Base-by-base conservation (phyloP, 768 basidiomycete genomes). In the Mycena leptocephala region DNA sequence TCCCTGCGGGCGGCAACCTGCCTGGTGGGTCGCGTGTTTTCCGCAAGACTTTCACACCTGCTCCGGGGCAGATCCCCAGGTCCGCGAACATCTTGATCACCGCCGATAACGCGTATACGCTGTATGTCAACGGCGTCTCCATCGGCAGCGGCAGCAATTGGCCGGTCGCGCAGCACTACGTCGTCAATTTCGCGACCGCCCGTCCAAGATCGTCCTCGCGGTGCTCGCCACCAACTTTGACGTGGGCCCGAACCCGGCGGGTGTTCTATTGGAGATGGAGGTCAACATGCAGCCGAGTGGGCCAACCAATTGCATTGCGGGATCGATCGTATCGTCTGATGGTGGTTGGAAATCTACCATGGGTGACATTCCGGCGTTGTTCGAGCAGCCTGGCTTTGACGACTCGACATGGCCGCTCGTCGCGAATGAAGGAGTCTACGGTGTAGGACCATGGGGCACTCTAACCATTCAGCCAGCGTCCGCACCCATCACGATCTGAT, bases 151-250 rank as follows among this genome's bases (percentile, higher is more conserved):
- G 66, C 14, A 11, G 22, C 11, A 55, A 55, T 28, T 56, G 11
- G 13, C 3, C 10, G 14, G 66, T 55, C 48, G 66, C 66, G 33
- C 66, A 68, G 51, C 66, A 53, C 10, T 68, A 68, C 37, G 28
- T 39, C 33, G 51, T 68, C 66, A 56, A 68, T 35, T 68, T 68
- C 33, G 28, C 3, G 43, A 22, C 28, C 11, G 33, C 24, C 13
- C 66, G n/a, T 37, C 48, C 7, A 33, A 68, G 66, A 37, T 68
- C 16, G 66, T 68, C 53, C 51, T 68, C 66, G 66, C 66, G 24
- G 66, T 68, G 32, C 35, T 24, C 7, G 66, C 66, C 14, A 55
- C 48, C 33, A 68, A 68, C 37, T 2, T 3, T 16, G 28, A 51
- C 43, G 6, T 20, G 43, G 3, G 13, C n/a, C 11, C 51, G 51